phyloP scores from a whole-genome alignment of 257 asterid genomes.

The Leonotis leonurus region DNA sequence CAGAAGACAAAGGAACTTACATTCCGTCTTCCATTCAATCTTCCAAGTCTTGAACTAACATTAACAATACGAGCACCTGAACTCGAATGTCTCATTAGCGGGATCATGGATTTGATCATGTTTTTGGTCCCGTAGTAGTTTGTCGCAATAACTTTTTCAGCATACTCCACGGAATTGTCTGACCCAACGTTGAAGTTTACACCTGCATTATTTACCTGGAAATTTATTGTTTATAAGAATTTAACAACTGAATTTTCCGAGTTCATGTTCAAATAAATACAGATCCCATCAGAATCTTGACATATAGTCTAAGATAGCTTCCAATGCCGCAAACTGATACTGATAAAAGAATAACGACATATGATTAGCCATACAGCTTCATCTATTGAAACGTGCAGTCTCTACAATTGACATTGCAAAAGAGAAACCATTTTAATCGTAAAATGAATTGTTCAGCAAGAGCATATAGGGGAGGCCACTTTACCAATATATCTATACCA shows the following conservation, averaged over 20 bases:
- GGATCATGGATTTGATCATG: conserved; percentile 64
- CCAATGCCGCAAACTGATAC: not conserved
- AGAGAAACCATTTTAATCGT: not conserved
- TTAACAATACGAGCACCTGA: conserved; percentile 77
- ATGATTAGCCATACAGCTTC: not conserved
- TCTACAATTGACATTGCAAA: not conserved
- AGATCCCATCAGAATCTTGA: not conserved
- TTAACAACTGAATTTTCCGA: not conserved
- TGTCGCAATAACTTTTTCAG: conserved; percentile 62
- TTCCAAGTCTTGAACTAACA: conserved; percentile 78
- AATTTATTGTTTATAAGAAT: not conserved
- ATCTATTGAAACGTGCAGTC: not conserved
- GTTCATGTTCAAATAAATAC: not conserved
- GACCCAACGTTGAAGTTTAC: conserved; percentile 67
- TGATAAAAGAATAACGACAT: not conserved
- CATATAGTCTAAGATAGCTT: not conserved
- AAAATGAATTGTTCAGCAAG: not conserved
- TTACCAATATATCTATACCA: conserved; percentile 76
- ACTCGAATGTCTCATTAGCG: conserved; percentile 60
- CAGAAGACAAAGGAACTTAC: conserved; percentile 28
- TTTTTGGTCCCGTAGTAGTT: conserved; percentile 84
- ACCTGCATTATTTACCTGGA: conserved; percentile 89
- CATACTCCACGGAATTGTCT: conserved; percentile 63
- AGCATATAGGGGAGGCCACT: not conserved
- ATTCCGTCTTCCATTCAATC: conserved; percentile 75